Evolutionary conservation across 2,329 filamentous ascomycete genomes (phyloP).

Genomic region (Ustilaginoidea virens): DNA sequence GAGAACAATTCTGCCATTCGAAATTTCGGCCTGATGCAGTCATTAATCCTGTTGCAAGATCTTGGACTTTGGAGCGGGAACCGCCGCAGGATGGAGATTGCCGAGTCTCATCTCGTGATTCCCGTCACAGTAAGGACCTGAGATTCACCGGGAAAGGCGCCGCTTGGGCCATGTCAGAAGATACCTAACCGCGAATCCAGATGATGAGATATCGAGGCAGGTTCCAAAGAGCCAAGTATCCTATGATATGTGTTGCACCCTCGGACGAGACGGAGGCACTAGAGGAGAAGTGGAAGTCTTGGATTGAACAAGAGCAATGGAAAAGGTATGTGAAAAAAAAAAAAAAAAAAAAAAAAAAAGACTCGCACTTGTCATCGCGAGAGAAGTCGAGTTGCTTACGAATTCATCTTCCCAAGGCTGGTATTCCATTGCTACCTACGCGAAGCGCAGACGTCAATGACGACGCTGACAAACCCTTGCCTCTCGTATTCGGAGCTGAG

Average conservation of each 20-base stretch:
- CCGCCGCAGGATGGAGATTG: constrained; percentile 39
- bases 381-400: neutral
- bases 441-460: constrained; percentile 53
- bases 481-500: constrained; percentile 56
- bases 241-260: constrained; percentile 30
- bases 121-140: constrained; percentile 24
- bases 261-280: constrained; percentile 41
- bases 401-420: constrained; percentile 23
- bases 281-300: constrained; percentile 48
- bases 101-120: constrained; percentile 32
- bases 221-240: constrained; percentile 41
- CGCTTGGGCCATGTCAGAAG: neutral
- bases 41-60: constrained; percentile 32
- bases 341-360: neutral
- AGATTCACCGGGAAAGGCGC: neutral
- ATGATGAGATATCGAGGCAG: constrained; percentile 41
- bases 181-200: constrained; percentile 13
- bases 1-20: constrained; percentile 29
- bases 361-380: neutral
- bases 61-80: constrained; percentile 39
- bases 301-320: constrained; percentile 50
- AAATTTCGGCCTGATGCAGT: constrained; percentile 32
- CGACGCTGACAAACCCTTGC: constrained; percentile 45
- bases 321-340: constrained; percentile 30
- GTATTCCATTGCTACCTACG: constrained; percentile 49